Evolutionary conservation across 164 flowering plant species (phyloP).

Genomic region (Magnolia officinalis): DNA sequence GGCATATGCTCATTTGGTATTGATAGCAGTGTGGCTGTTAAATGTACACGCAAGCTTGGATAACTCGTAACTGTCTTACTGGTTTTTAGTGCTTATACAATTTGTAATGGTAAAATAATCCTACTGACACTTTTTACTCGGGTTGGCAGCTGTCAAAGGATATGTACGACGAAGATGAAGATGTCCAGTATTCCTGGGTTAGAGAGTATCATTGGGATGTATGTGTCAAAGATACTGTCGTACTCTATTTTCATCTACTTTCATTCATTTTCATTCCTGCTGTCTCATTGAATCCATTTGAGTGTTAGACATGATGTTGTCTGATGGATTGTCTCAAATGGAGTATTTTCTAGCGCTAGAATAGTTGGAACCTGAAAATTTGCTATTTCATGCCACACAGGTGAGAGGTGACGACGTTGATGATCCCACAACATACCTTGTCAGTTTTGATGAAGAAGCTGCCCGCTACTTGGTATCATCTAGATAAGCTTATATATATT

Average conservation of each 20-base stretch:
- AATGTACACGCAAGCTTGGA: too few species aligned
- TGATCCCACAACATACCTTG: slow-evolving; percentile 77
- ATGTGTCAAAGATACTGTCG: slow-evolving; percentile 28
- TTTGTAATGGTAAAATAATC: too few species aligned
- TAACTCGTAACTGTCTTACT: too few species aligned
- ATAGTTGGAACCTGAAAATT: background rate
- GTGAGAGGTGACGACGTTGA: slow-evolving; percentile 74
- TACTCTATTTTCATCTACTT: slow-evolving; percentile 5
- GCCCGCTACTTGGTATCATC: slow-evolving; percentile 78
- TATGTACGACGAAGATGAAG: slow-evolving; percentile 74
- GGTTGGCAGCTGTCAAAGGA: slow-evolving; percentile 74
- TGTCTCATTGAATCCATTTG: background rate
- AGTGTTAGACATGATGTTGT: background rate
- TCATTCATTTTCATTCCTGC: background rate
- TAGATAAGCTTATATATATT: background rate
- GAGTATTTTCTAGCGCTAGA: background rate
- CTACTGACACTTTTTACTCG: slow-evolving; percentile 9
- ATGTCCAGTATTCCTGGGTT: slow-evolving; percentile 75
- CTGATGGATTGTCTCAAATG: background rate
- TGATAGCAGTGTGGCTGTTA: background rate
- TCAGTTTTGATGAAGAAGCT: slow-evolving; percentile 64
- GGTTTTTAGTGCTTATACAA: background rate
- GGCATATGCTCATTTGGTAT: background rate
- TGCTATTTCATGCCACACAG: slow-evolving; percentile 29
- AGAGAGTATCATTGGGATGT: slow-evolving; percentile 97